These are phyloP conservation scores for Davidsoniella australis DNA, from an alignment of 2,329 filamentous ascomycete species.

Conservation along the genomic window DNA sequence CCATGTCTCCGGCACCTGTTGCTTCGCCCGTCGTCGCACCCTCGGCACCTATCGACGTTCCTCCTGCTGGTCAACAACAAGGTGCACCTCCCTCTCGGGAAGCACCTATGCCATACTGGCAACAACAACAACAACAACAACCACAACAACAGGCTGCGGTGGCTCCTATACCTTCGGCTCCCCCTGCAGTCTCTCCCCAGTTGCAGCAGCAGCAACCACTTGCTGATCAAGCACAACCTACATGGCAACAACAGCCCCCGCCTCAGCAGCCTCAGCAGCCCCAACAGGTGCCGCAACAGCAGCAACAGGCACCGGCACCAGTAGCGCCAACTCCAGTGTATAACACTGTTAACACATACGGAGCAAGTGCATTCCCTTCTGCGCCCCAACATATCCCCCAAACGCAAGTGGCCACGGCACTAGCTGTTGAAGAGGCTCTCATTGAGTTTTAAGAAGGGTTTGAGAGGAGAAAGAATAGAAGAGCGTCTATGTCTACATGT, in stretches of 20 bases:
- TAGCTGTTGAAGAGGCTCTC: constrained; percentile 52
- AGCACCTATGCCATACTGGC: constrained; percentile 8
- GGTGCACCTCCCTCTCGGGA: constrained; percentile 17
- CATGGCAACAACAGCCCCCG: constrained; percentile 18
- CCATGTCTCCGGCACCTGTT: constrained; percentile 7
- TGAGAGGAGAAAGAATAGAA: too few species aligned
- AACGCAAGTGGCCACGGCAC: constrained; percentile 22
- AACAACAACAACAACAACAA: constrained; percentile 15
- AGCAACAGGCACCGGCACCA: constrained; percentile 22
- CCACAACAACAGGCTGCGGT: background rate
- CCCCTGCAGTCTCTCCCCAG: constrained; percentile 6
- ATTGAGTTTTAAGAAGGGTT: constrained; percentile 36
- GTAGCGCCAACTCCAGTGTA: too few species aligned
- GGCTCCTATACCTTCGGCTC: background rate
- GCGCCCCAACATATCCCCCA: constrained; percentile 45
- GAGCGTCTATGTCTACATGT: too few species aligned
- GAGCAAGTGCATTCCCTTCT: constrained; percentile 46
- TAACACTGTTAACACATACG: constrained; percentile 24
- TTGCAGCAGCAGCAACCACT: constrained; percentile 17
- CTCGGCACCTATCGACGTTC: constrained; percentile 7
- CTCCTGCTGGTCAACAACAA: constrained; percentile 8
- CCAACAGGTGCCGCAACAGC: constrained; percentile 19
- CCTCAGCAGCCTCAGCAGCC: constrained; percentile 19
- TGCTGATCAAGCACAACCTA: constrained; percentile 14
- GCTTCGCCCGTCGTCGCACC: constrained; percentile 3